Conservation (phyloP, 2,329 filamentous ascomycete genomes). For the Aspergillus sp. region DNA sequence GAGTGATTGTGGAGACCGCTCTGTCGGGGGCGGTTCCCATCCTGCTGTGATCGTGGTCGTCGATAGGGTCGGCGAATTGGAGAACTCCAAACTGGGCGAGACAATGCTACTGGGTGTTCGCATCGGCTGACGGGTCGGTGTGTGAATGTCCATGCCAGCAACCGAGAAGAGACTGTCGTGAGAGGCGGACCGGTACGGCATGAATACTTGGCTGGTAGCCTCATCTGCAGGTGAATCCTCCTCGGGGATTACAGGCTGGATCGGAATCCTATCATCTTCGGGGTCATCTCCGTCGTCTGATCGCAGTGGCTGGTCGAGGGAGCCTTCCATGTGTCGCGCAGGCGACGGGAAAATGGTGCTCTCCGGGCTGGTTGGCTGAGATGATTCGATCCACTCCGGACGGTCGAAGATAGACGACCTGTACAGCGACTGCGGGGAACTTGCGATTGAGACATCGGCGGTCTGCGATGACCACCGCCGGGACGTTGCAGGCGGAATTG, state of each 20-base stretch:
- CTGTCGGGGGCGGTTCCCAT: constrained; percentile 14
- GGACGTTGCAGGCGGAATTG: constrained; percentile 41
- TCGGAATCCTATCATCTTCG: constrained; percentile 10
- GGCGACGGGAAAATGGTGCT: constrained; percentile 59
- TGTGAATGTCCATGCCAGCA: constrained; percentile 81
- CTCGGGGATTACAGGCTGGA: constrained; percentile 30
- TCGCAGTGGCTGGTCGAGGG: constrained; percentile 48
- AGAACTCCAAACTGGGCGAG: constrained; percentile 33
- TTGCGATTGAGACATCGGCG: constrained; percentile 57
- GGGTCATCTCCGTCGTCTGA: constrained; percentile 12
- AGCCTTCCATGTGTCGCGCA: constrained; percentile 49
- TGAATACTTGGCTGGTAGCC: constrained; percentile 13
- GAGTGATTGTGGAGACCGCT: constrained; percentile 22
- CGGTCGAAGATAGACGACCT: constrained; percentile 73
- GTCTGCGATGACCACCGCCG: constrained; percentile 29
- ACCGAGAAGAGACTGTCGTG: constrained; percentile 87
- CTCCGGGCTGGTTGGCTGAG: constrained; percentile 70
- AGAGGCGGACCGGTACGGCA: constrained; percentile 50
- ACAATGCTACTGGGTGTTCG: constrained; percentile 40
- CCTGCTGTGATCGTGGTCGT: constrained; percentile 27
- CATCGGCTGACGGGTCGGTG: constrained; percentile 52
- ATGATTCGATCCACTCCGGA: constrained; percentile 55
- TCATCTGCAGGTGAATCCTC: constrained; percentile 18
- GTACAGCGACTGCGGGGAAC: constrained; percentile 68
- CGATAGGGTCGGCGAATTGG: constrained; percentile 30